Evolutionary conservation across 2,329 filamentous ascomycete genomes (phyloP).

Genomic region (Fusarium tjaetaba): DNA sequence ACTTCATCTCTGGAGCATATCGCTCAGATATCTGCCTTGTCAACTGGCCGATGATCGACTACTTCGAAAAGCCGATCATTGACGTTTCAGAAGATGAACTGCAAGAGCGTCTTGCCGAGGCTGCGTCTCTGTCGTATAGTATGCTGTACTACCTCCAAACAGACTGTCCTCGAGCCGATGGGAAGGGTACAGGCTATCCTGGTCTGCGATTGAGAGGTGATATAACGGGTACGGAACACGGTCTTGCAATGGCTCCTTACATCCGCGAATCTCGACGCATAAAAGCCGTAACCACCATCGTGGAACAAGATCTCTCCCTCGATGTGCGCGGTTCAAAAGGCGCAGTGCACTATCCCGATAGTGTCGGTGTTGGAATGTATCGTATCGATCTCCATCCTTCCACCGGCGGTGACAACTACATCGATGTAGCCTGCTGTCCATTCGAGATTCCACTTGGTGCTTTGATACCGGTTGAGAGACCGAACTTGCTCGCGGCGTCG

Average conservation of each 20-base stretch:
- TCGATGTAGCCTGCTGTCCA: constrained; percentile 44
- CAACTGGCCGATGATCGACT: constrained; percentile 47
- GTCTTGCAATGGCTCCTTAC: constrained; percentile 44
- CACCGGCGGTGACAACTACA: constrained; percentile 44
- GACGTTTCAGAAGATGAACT: constrained; percentile 36
- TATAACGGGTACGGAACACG: constrained; percentile 42
- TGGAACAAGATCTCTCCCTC: constrained; percentile 43
- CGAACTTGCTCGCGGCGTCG: constrained; percentile 40
- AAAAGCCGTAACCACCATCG: constrained; percentile 38
- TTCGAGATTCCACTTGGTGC: constrained; percentile 43
- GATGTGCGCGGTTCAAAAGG: constrained; percentile 31
- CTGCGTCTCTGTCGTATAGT: constrained; percentile 41
- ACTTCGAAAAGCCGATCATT: constrained; percentile 45
- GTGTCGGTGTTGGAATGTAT: constrained; percentile 45
- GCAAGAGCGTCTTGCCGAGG: constrained; percentile 22
- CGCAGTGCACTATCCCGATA: constrained; percentile 40
- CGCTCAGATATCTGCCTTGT: constrained; percentile 42
- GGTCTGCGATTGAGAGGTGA: constrained; percentile 42
- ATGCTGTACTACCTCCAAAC: constrained; percentile 45
- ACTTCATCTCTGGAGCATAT: constrained; percentile 38
- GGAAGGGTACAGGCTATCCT: constrained; percentile 37
- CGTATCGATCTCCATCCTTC: constrained; percentile 45
- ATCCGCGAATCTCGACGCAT: constrained; percentile 43
- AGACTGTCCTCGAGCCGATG: constrained; percentile 41
- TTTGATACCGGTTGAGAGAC: constrained; percentile 28